These are phyloP conservation scores for Mucor circinelloides DNA, from an alignment of 371 early-diverging fungal genomes.

Conservation along the genomic window DNA sequence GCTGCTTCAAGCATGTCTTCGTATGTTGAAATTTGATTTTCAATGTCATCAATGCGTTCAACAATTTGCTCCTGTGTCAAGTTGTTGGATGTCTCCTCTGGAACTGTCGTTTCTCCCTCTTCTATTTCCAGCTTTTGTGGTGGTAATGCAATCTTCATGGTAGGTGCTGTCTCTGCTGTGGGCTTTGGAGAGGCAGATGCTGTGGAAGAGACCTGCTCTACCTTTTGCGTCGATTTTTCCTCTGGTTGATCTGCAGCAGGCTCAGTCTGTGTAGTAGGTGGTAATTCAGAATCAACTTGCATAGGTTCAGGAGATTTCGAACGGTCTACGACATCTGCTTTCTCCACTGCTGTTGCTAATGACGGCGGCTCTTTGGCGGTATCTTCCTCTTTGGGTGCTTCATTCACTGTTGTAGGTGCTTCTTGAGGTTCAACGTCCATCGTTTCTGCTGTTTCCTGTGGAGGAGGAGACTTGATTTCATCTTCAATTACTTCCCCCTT, in stretches of 20 bases:
- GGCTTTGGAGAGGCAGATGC: neutral
- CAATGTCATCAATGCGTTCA: slow-evolving; percentile 54
- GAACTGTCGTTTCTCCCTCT: neutral
- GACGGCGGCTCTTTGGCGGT: neutral
- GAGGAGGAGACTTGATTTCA: neutral
- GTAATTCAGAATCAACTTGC: neutral
- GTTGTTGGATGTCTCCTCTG: neutral
- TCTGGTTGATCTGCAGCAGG: neutral
- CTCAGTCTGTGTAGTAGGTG: neutral
- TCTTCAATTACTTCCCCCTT: slow-evolving; percentile 12
- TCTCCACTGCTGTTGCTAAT: neutral
- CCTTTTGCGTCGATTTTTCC: neutral
- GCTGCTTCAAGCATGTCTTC: slow-evolving; percentile 46
- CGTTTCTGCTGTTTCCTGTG: neutral
- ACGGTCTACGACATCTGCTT: neutral
- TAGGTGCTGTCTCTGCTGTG: slow-evolving; percentile 6
- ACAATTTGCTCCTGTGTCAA: slow-evolving; percentile 55
- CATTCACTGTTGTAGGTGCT: neutral
- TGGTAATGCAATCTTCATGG: neutral
- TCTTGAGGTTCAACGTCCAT: neutral
- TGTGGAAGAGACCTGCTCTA: slow-evolving; percentile 7
- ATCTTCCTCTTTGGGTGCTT: neutral
- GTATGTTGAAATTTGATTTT: slow-evolving; percentile 49
- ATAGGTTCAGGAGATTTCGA: neutral
- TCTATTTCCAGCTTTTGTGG: neutral